Base-by-base conservation (phyloP, 2,329 filamentous ascomycete genomes). In the Sporothrix brunneoviolacea region DNA sequence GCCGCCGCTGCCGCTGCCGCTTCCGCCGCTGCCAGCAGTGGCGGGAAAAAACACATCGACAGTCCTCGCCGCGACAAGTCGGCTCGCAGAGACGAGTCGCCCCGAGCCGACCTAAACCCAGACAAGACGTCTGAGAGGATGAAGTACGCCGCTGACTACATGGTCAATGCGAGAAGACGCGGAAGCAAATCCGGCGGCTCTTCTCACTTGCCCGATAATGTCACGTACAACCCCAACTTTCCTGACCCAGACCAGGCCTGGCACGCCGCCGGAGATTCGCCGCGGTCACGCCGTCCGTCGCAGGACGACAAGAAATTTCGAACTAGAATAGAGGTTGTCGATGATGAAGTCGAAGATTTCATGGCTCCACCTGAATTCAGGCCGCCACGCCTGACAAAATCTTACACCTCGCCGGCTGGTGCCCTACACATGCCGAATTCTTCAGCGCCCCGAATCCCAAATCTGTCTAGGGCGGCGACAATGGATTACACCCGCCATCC, bases 11-110 rank as follows among this genome's bases (percentile, higher is more conserved):
- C 37, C 16, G 36, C 22, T n/a, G n/a, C 28, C 10, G 22, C 16
- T 27, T 19, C 28, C 21, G 37, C 9, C 4, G 13, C 36, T 43
- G 35, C 15, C 45, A 58, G 58, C 5, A 59, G 56, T 40, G 60
- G 56, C 54, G n/a, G n/a, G n/a, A 65, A 60, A 55, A 65, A 64
- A 49, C 55, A 62, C 28, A 48, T 55, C 12, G 62, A 64, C 21
- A 54, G 50, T 21, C 49, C 52, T 12, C 55, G 50, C 3, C 57
- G 59, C 8, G 59, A 59, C 4, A 60, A 54, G 37, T 50, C 57
- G 5, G 36, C 50, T n/a, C 45, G 46, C 4, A 28, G 50, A 5
- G 54, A 51, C 16, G 45, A 45, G n/a, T 48, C 51, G 9, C 54
- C 56, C 6, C 46, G 50, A 3, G 42, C 50, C 2, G 53, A 55